Percentiles rank a stretch among this genome's conserved stretches.
These are phyloP conservation scores for Calcarisporium arbuscula DNA, from an alignment of 2,329 filamentous ascomycete species.

Conservation along the genomic window DNA sequence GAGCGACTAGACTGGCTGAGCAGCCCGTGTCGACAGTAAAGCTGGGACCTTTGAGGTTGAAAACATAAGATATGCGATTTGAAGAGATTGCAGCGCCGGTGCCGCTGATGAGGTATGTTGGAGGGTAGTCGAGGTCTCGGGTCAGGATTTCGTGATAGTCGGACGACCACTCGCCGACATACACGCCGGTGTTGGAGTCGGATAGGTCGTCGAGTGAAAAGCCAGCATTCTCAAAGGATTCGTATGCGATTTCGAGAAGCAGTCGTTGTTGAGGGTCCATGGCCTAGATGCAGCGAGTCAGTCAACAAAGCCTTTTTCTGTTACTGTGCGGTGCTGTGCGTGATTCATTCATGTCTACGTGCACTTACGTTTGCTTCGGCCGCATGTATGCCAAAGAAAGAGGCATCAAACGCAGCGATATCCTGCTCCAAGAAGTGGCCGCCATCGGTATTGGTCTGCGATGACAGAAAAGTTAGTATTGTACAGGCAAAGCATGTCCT, in stretches of 20 bases:
- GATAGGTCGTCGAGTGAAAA: conserved; percentile 20
- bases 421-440: not conserved
- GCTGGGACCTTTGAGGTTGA: conserved; percentile 45
- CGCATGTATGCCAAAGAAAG: not conserved
- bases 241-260: conserved; percentile 21
- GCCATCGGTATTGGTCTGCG: not conserved
- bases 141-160: conserved; percentile 17
- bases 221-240: conserved; percentile 25
- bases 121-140: conserved; percentile 32
- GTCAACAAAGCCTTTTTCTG: too few relatives aligned
- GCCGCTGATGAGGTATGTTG: conserved; percentile 12
- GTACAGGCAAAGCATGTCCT: too few relatives aligned
- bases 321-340: too few relatives aligned
- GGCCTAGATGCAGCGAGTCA: too few relatives aligned
- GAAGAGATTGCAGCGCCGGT: conserved; percentile 36
- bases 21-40: conserved; percentile 47
- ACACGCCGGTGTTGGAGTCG: conserved; percentile 21
- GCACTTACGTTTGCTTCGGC: not conserved
- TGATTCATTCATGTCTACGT: not conserved
- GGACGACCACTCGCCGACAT: conserved; percentile 18
- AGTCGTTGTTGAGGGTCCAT: conserved; percentile 40
- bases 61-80: conserved; percentile 47
- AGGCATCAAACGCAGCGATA: not conserved
- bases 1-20: conserved; percentile 38
- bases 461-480: not conserved